Conservation (phyloP, 768 basidiomycete species). For the Boletus subparvulus region DNA sequence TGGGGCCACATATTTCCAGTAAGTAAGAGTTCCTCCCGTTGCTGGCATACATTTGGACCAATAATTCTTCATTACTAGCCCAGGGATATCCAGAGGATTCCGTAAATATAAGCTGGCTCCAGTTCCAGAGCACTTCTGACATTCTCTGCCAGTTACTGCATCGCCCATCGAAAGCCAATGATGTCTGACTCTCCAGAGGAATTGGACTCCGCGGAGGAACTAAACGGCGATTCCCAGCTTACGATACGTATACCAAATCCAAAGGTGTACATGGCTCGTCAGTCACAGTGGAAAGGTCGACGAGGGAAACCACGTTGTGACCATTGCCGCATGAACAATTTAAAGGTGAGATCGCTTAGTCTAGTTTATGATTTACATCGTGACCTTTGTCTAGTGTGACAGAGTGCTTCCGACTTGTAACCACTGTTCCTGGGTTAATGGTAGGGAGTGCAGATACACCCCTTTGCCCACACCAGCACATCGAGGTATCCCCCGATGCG, state of each 20-base stretch:
- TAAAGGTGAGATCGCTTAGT: constrained; percentile 51
- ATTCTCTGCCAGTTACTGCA: constrained; percentile 19
- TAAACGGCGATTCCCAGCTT: constrained; percentile 51
- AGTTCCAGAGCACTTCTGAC: constrained; percentile 1
- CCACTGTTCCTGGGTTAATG: constrained; percentile 64
- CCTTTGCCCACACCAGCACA: constrained; percentile 74
- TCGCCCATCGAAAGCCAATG: constrained; percentile 10
- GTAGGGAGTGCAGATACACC: constrained; percentile 69
- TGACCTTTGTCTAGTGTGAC: constrained; percentile 52
- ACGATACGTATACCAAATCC: constrained; percentile 68
- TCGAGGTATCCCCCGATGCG: constrained; percentile 71
- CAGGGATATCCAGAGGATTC: not conserved
- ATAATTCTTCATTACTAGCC: constrained; percentile 9
- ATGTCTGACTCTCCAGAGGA: constrained; percentile 41
- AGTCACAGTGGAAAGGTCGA: constrained; percentile 73
- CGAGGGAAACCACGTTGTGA: constrained; percentile 76
- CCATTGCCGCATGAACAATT: constrained; percentile 67
- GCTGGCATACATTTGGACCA: constrained; percentile 6
- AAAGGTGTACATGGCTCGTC: constrained; percentile 64
- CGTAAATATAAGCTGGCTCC: constrained; percentile 7
- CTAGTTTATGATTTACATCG: constrained; percentile 3
- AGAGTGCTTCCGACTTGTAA: constrained; percentile 70
- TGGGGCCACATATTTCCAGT: constrained; percentile 11
- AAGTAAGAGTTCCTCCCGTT: constrained; percentile 11
- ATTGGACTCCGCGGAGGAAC: constrained; percentile 39